Conservation (phyloP, 2,329 filamentous ascomycete genomes). For the Reticulascus tulasneorum region DNA sequence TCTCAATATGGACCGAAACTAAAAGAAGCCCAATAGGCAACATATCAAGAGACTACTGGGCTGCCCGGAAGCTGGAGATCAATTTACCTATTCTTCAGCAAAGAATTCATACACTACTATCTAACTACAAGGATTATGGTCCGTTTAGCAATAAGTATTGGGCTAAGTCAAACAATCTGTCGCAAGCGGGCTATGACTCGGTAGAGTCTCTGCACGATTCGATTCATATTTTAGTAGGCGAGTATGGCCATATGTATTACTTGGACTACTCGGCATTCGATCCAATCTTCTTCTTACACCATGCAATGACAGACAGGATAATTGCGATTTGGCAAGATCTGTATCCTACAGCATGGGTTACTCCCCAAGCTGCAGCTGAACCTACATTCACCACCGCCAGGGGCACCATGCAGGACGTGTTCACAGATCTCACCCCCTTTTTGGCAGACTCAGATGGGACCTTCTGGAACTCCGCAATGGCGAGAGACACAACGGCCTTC, state of each 20-base stretch:
- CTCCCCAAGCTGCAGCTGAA: conserved; percentile 48
- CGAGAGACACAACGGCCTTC: conserved; percentile 57
- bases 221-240: conserved; percentile 56
- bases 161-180: conserved; percentile 42
- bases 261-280: conserved; percentile 74
- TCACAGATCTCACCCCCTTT: conserved; percentile 65
- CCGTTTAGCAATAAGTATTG: conserved; percentile 67
- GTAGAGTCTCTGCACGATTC: conserved; percentile 62
- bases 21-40: conserved; percentile 48
- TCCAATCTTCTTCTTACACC: conserved; percentile 75
- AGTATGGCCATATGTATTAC: conserved; percentile 65
- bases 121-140: conserved; percentile 63
- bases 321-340: conserved; percentile 75
- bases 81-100: conserved; percentile 53
- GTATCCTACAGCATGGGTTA: conserved; percentile 64
- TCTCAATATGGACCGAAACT: conserved; percentile 57
- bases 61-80: conserved; percentile 48
- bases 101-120: conserved; percentile 64
- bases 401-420: conserved; percentile 50
- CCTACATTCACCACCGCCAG: conserved; percentile 57
- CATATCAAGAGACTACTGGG: conserved; percentile 55
- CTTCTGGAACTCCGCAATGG: conserved; percentile 65
- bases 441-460: conserved; percentile 51
- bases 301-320: conserved; percentile 70
- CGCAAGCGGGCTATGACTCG: conserved; percentile 59